These are phyloP conservation scores for Corchorus capsularis DNA, from an alignment of 345 rosid genomes.

Conservation along the genomic window DNA sequence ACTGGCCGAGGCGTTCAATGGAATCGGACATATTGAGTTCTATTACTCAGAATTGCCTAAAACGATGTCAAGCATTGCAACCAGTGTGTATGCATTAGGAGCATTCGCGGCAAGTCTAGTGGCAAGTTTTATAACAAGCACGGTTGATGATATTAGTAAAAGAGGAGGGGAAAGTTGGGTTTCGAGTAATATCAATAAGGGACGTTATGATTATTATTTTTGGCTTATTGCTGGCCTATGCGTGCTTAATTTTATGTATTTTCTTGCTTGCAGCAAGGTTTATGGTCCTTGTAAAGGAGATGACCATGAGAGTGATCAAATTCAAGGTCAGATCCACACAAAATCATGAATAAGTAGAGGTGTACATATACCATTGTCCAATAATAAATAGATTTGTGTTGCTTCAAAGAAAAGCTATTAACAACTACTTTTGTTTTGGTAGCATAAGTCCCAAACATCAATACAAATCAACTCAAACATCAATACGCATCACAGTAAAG, in stretches of 20 bases:
- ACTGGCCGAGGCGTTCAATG: constrained; percentile 45
- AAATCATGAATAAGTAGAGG: too few relatives aligned
- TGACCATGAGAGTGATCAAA: too few relatives aligned
- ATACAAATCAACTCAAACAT: too few relatives aligned
- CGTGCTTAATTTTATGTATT: constrained; percentile 40
- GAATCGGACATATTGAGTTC: constrained; percentile 50
- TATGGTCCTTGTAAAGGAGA: constrained; percentile 44
- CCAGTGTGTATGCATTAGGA: constrained; percentile 33
- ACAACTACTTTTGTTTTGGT: too few relatives aligned
- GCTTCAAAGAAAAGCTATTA: too few relatives aligned
- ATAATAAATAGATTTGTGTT: too few relatives aligned
- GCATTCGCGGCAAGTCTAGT: constrained; percentile 40
- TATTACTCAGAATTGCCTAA: constrained; percentile 56
- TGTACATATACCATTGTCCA: too few relatives aligned
- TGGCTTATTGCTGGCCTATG: constrained; percentile 45
- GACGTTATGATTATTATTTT: constrained; percentile 57
- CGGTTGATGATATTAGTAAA: constrained; percentile 32
- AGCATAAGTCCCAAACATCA: too few relatives aligned
- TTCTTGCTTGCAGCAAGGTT: constrained; percentile 39
- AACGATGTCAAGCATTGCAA: constrained; percentile 53
- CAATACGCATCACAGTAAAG: too few relatives aligned
- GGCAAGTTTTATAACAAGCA: constrained; percentile 40
- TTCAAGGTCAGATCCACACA: background rate
- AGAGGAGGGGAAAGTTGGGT: constrained; percentile 50
- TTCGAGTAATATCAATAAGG: constrained; percentile 43